Evolutionary conservation across 176 grass and related monocot species (phyloP).

Genomic region (Aegilops speltoides): DNA sequence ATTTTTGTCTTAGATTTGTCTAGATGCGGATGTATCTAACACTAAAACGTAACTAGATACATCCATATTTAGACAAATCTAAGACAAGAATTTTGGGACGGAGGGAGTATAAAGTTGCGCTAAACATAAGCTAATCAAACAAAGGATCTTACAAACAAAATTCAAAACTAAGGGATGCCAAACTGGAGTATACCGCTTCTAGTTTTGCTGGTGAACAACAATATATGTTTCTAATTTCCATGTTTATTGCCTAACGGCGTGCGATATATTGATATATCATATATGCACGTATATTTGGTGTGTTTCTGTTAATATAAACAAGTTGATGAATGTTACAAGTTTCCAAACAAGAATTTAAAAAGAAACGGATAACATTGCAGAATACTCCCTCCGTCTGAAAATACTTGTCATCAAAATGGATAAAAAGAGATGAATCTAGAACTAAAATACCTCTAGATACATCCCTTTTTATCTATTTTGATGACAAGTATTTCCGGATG

Average conservation of each 20-base stretch:
- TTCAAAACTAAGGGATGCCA: background rate
- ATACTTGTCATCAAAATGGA: no score
- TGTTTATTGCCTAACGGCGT: background rate
- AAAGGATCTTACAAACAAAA: background rate
- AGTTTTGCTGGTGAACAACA: background rate
- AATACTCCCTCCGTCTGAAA: background rate
- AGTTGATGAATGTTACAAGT: background rate
- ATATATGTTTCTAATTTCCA: constrained; percentile 2
- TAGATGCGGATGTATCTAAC: no score
- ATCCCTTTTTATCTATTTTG: no score
- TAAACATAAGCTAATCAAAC: background rate
- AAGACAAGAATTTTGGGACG: no score
- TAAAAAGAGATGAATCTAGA: no score
- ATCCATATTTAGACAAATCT: no score
- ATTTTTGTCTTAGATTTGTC: no score
- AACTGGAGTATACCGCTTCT: background rate
- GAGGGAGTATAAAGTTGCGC: background rate
- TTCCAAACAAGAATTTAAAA: background rate
- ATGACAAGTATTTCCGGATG: no score
- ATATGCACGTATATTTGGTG: background rate
- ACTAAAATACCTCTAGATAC: no score
- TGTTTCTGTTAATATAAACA: background rate
- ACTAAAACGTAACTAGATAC: no score
- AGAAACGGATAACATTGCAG: background rate
- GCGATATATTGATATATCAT: constrained; percentile 6